A percentile compares a stretch with the other conserved stretches of the same genome.
phyloP scores from a whole-genome alignment of 805 yeast species.

The Ogataea pini region DNA sequence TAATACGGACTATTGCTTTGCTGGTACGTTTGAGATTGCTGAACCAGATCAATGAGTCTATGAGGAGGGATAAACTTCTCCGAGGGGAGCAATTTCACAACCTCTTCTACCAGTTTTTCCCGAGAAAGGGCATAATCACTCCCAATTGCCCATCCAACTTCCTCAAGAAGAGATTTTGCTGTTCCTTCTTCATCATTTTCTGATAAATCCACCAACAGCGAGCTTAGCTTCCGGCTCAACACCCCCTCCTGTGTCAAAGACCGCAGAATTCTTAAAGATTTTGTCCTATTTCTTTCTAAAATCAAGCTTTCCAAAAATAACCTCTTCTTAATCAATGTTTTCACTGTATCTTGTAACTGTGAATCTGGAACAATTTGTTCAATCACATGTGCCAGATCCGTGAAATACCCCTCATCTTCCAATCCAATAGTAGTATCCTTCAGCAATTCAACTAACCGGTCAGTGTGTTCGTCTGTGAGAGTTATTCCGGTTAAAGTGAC shows the following conservation, averaged over 20 bases:
- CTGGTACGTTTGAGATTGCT: constrained; percentile 54
- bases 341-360: constrained; percentile 5
- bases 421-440: constrained; percentile 8
- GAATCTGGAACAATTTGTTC: not conserved
- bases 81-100: constrained; percentile 51
- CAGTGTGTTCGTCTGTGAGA: constrained; percentile 17
- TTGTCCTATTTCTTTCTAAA: constrained; percentile 30
- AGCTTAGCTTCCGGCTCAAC: constrained; percentile 20
- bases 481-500: constrained; percentile 18
- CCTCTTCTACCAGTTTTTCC: constrained; percentile 39
- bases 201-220: constrained; percentile 29
- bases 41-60: constrained; percentile 49
- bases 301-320: constrained; percentile 43
- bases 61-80: constrained; percentile 47
- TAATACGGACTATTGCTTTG: constrained; percentile 28
- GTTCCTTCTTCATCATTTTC: constrained; percentile 23
- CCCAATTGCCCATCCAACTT: constrained; percentile 22
- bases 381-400: constrained; percentile 7
- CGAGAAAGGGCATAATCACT: constrained; percentile 36
- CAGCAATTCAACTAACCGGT: constrained; percentile 9
- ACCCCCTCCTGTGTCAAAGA: constrained; percentile 16
- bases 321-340: constrained; percentile 41
- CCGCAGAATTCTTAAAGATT: constrained; percentile 42
- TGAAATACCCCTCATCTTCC: constrained; percentile 6
- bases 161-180: constrained; percentile 11